phyloP scores from a whole-genome alignment of 2,329 filamentous ascomycete species.

The Colletotrichum sp. region DNA sequence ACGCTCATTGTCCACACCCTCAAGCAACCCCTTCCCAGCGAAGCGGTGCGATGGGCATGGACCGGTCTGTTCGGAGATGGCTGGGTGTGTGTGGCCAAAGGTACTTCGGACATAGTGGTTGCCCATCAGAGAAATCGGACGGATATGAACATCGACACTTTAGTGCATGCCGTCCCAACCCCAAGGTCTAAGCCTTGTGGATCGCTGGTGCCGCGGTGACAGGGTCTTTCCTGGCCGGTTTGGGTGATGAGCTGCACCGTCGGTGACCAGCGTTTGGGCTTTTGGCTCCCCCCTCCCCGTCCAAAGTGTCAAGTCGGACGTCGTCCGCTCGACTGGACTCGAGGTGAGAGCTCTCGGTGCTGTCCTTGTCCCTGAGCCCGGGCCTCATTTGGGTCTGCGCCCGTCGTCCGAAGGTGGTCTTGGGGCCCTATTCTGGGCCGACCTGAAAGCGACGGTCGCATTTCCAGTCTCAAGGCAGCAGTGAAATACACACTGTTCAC shows the following conservation, averaged over 20 bases:
- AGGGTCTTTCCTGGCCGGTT: not conserved
- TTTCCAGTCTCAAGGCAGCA: slow-evolving; percentile 2
- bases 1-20: not conserved
- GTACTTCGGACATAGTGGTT: not conserved
- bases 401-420: not conserved
- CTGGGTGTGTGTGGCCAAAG: not conserved
- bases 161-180: not conserved
- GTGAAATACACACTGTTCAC: not conserved
- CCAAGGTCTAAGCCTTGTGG: slow-evolving; percentile 17
- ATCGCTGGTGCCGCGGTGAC: not conserved
- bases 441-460: not conserved
- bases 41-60: not conserved
- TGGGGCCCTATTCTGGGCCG: not conserved
- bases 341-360: not conserved
- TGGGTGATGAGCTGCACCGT: not conserved
- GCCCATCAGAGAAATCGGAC: not conserved
- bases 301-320: slow-evolving; percentile 4
- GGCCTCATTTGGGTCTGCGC: not conserved
- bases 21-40: not conserved
- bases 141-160: not conserved
- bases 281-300: not conserved
- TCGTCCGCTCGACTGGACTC: not conserved
- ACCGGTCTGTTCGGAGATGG: not conserved
- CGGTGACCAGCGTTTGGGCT: not conserved
- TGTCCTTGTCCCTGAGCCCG: not conserved